phyloP scores from a whole-genome alignment of 2,329 filamentous ascomycete genomes.

The Epicoccum sorghinum region DNA sequence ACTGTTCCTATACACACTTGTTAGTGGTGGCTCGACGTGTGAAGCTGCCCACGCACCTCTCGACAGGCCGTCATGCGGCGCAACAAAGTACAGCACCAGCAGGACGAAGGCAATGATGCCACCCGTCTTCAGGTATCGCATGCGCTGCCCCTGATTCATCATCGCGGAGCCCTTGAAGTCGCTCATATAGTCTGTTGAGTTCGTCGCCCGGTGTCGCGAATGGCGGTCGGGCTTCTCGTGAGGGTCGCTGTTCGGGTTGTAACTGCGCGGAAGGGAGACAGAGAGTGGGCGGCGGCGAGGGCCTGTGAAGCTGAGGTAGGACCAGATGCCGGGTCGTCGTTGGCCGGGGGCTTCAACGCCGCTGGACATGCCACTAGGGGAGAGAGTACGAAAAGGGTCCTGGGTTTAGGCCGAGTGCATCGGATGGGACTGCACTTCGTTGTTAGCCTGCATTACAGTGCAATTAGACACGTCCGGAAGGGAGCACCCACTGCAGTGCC shows the following conservation, averaged over 20 bases:
- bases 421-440: slow-evolving; percentile 21
- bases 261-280: slow-evolving; percentile 56
- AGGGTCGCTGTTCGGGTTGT: slow-evolving; percentile 45
- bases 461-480: slow-evolving; percentile 1
- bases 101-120: slow-evolving; percentile 64
- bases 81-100: slow-evolving; percentile 63
- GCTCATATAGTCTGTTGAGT: slow-evolving; percentile 49
- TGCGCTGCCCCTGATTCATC: slow-evolving; percentile 68
- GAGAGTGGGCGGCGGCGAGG: slow-evolving; percentile 58
- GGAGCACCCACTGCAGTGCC: slow-evolving; percentile 21
- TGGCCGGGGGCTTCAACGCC: slow-evolving; percentile 54
- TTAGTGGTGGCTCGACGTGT: slow-evolving; percentile 4
- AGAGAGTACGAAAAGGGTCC: slow-evolving; percentile 27
- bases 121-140: slow-evolving; percentile 67
- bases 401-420: slow-evolving; percentile 29
- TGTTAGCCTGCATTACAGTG: slow-evolving; percentile 21
- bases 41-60: slow-evolving; percentile 27
- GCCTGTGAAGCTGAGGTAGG: slow-evolving; percentile 57
- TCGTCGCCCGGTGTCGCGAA: slow-evolving; percentile 42
- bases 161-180: slow-evolving; percentile 55
- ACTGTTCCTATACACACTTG: slow-evolving; percentile 20
- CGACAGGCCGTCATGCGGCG: slow-evolving; percentile 49
- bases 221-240: slow-evolving; percentile 56
- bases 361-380: slow-evolving; percentile 59
- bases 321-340: slow-evolving; percentile 59